A percentile compares a stretch with the other conserved stretches of the same genome.
These are phyloP conservation scores for Arabidopsis hybrid DNA, from an alignment of 441 rosid species.

Conservation along the genomic window DNA sequence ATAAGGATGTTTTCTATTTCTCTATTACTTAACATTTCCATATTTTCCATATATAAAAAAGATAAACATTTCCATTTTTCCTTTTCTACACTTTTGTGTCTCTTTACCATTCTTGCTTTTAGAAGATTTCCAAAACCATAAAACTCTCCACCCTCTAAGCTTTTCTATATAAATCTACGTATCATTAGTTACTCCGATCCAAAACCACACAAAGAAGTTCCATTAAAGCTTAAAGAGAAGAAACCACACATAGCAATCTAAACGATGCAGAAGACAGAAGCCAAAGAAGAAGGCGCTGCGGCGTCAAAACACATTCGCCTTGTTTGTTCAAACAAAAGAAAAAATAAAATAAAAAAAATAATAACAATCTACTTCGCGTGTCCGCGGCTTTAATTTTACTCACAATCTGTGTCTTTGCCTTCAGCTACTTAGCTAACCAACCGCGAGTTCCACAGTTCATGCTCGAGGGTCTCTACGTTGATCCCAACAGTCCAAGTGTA, in stretches of 20 bases:
- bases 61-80: not conserved
- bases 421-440: not conserved
- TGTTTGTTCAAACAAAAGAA: too few species aligned
- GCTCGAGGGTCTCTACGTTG: slow-evolving; percentile 32
- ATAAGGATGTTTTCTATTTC: too few species aligned
- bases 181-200: not conserved
- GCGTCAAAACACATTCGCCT: too few species aligned
- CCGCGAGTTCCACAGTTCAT: slow-evolving; percentile 16
- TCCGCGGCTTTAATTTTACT: not conserved
- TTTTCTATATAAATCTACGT: slow-evolving; percentile 13
- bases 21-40: not conserved
- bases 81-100: not conserved
- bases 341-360: too few species aligned
- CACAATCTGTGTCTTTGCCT: not conserved
- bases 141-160: not conserved
- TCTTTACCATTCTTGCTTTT: slow-evolving; percentile 13
- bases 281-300: too few species aligned
- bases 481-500: slow-evolving; percentile 5
- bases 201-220: slow-evolving; percentile 8
- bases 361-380: not conserved
- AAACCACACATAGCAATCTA: slow-evolving; percentile 2
- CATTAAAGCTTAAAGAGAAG: slow-evolving; percentile 15
- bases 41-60: not conserved
- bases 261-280: not conserved
- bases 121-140: slow-evolving; percentile 23